phyloP scores from a whole-genome alignment of 495 filamentous ascomycete genomes.

The Schizothecium vesticola region DNA sequence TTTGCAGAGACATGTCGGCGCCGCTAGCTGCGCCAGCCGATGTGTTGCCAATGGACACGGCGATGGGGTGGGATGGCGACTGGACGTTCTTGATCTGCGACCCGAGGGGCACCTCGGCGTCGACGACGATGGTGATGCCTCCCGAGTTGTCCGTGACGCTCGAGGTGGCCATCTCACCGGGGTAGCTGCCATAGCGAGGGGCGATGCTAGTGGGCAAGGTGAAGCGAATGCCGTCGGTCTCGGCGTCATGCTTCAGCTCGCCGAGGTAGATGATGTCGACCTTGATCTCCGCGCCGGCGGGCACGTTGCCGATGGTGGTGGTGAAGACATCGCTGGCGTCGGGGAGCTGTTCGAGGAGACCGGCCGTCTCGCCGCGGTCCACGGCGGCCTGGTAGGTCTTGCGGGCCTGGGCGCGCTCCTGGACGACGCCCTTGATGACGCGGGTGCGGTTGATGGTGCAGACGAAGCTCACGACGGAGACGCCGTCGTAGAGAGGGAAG shows the following conservation, averaged over 20 bases:
- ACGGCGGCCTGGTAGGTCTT: conserved; percentile 50
- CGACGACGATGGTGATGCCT: conserved; percentile 55
- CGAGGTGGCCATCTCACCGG: conserved; percentile 23
- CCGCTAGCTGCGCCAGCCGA: conserved; percentile 37
- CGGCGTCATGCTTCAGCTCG: conserved; percentile 62
- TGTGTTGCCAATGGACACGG: conserved; percentile 54
- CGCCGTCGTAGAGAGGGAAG: conserved; percentile 64
- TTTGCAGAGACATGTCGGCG: conserved; percentile 44
- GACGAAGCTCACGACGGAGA: conserved; percentile 58
- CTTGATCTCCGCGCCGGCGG: conserved; percentile 44
- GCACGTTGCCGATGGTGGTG: conserved; percentile 59
- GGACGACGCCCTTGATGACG: conserved; percentile 53
- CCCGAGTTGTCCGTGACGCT: conserved; percentile 13
- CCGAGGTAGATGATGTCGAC: conserved; percentile 60
- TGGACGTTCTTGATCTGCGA: conserved; percentile 54
- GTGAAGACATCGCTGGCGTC: conserved; percentile 58
- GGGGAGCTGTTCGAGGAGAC: conserved; percentile 54
- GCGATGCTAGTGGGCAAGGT: conserved; percentile 59
- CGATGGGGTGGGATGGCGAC: conserved; percentile 63
- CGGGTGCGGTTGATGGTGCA: conserved; percentile 47
- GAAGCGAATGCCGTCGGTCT: conserved; percentile 57
- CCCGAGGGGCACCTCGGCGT: conserved; percentile 51
- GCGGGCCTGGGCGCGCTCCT: conserved; percentile 54
- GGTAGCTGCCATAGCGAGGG: conserved; percentile 55
- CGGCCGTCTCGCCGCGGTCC: conserved; percentile 52